Base-by-base conservation (phyloP, 371 early-diverging fungal genomes). In the Actinomortierella wolfii region DNA sequence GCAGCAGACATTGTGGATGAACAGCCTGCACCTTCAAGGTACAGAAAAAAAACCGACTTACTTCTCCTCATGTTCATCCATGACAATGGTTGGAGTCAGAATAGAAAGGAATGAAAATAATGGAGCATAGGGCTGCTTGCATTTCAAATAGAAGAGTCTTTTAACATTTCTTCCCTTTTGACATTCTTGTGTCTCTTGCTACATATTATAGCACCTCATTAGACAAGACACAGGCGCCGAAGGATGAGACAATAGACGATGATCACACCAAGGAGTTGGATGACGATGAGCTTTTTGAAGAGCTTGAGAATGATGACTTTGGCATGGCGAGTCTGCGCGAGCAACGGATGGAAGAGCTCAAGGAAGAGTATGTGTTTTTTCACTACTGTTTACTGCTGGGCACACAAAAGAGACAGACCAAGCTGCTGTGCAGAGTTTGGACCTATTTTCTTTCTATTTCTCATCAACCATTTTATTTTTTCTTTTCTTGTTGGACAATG, bases 221-320 rank as follows among this genome's bases (percentile, higher is more conserved):
- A 39, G 40, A 46, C 2, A 8, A 47, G 8, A 2, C 3, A 8
- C 47, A 3, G 1, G 47, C 15, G 21, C 21, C 21, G 47, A 9
- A 57, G 11, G 74, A 74, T 45, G 70, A 75, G 4, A 69, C 76
- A 4, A 25, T 62, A 15, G 66, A 77, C 1, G 62, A 60, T 0
- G 76, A 68, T 1, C 59, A 49, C 8, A 76, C 74, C 17, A 77
- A 82, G 40, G 79, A 79, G 1, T 53, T 80, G 43, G 81, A 82
- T 6, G 86, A 85, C 20, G 84, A 86, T 45, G 82, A 83, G 56
- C 66, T 87, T 7, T 77, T 87, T 49, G 85, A 79, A 46, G 84
- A 85, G 48, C 73, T 88, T 14, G 88, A 87, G 57, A 81, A 83
- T 49, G 87, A 87, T 24, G 79, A 76, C 47, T 79, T 76, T 21